These are phyloP conservation scores for Fistulina hepatica DNA, from an alignment of 1,284 basidiomycete genomes.

Conservation along the genomic window DNA sequence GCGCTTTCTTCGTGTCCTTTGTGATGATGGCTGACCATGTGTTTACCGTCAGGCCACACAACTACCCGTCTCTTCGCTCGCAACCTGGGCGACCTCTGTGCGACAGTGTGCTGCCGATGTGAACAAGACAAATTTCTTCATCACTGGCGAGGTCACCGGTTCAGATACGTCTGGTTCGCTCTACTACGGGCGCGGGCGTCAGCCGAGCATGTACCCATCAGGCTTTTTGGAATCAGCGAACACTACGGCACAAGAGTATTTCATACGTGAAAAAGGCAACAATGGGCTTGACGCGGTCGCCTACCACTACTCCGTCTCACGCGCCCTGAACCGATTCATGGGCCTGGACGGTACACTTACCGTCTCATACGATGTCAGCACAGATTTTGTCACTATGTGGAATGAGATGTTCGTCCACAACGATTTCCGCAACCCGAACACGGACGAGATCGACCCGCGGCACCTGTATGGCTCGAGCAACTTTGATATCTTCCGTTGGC, in stretches of 20 bases:
- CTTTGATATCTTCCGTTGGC: conserved; percentile 89
- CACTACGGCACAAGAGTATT: conserved; percentile 52
- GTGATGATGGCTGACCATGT: too few species aligned
- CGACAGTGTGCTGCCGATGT: conserved; percentile 58
- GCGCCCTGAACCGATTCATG: conserved; percentile 68
- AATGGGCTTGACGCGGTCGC: conserved; percentile 67
- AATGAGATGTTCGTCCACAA: conserved; percentile 79
- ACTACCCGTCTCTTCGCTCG: conserved; percentile 69
- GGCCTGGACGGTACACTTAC: conserved; percentile 87
- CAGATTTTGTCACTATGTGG: conserved; percentile 78
- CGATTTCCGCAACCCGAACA: conserved; percentile 69
- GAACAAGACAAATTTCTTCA: conserved; percentile 78
- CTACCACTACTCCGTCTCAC: conserved; percentile 88
- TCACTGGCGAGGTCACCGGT: conserved; percentile 85
- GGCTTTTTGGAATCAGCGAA: conserved; percentile 59
- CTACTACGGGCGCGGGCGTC: conserved; percentile 82
- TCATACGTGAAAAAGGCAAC: conserved; percentile 53
- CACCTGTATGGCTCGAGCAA: conserved; percentile 88
- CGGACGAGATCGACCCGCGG: conserved; percentile 59
- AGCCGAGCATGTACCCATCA: conserved; percentile 50
- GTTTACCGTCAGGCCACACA: too few species aligned
- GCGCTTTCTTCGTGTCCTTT: too few species aligned
- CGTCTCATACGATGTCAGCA: conserved; percentile 70
- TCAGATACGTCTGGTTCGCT: conserved; percentile 79
- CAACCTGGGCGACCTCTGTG: conserved; percentile 61